Base-by-base conservation (phyloP, 257 asterid genomes). In the Nicotiana tomentosiformis region DNA sequence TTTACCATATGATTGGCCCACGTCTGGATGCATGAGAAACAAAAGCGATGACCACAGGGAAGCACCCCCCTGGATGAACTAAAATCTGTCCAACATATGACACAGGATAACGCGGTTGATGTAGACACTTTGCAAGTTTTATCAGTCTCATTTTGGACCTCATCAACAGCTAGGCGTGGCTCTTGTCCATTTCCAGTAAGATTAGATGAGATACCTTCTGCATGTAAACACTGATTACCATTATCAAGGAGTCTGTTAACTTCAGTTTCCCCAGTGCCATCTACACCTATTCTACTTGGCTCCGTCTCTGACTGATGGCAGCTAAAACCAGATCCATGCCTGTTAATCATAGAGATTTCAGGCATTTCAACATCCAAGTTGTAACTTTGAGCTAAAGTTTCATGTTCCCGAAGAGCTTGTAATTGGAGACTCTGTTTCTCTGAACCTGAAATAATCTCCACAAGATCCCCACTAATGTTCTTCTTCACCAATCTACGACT, bases 1-100 rank as follows among this genome's bases (percentile, higher is more conserved):
- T 23, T 74, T 86, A 94, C 99, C 98, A 78, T 89, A 30, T 84
- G 90, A 89, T 88, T 92, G 35, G 95, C 91, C 98, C 99, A 93
- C 53, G 80, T 88, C 85, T 91, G 92, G 86, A 96, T 93, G 90
- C 99, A 96, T 39, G 89, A 55, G 89, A 90, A 96, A 87, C 99
- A 96, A 91, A 96, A 96, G 26, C 98, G 86, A 83, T 94, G 99
- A 51, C 98, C 98, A 86, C 99, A 96, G 55, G 91, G 94, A 82
- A 96, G 91, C 85, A 90, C 89, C 65, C 99, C 99, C 85, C 98
- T 88, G 56, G 92, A 89, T 80, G 94, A 82, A 89, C 96, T 91
- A 90, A 92, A 94, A 58, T 90, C 93, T 30, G 97, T 93, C 95
- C 92, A 92, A 84, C 99, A 96, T 81, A 96, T 96, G 82, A 91